Conservation (phyloP, 2,329 filamentous ascomycete genomes). For the Teratosphaeria viscida region DNA sequence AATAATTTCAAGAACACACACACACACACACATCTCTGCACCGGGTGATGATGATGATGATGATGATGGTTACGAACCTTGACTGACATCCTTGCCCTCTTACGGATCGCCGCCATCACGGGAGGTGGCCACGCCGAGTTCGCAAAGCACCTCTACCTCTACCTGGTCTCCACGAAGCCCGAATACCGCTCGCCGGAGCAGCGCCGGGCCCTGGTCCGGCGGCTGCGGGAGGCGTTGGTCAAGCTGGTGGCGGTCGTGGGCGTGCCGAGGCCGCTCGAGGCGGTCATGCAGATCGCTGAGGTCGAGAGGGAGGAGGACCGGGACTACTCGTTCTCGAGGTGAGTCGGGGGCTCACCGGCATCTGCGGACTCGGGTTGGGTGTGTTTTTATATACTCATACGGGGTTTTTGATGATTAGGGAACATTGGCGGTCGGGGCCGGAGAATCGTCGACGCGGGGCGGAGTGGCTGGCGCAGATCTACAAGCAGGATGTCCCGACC, state of each 20-base stretch:
- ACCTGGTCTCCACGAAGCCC: constrained; percentile 40
- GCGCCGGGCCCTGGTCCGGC: constrained; percentile 39
- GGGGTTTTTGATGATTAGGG: constrained; percentile 16
- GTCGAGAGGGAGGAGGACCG: constrained; percentile 47
- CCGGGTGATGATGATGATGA: too few relatives aligned
- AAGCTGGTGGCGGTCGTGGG: constrained; percentile 50
- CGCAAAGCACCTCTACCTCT: constrained; percentile 44
- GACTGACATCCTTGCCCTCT: constrained; percentile 2
- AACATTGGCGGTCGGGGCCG: constrained; percentile 48
- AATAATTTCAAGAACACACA: constrained; percentile 5
- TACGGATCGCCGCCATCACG: constrained; percentile 33
- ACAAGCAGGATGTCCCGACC: constrained; percentile 35
- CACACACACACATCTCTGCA: too few relatives aligned
- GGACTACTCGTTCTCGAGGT: constrained; percentile 44
- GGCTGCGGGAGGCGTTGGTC: constrained; percentile 48
- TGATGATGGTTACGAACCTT: background rate
- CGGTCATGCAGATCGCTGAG: constrained; percentile 45
- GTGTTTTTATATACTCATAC: background rate
- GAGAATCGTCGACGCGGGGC: constrained; percentile 44
- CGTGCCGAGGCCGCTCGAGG: constrained; percentile 53
- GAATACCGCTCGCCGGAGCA: constrained; percentile 33
- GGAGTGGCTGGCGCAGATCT: constrained; percentile 48
- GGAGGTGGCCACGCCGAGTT: constrained; percentile 43
- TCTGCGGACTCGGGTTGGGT: too few relatives aligned
- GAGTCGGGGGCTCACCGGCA: background rate